These are phyloP conservation scores for Candida hispaniensis DNA, from an alignment of 805 yeast species.

Conservation along the genomic window DNA sequence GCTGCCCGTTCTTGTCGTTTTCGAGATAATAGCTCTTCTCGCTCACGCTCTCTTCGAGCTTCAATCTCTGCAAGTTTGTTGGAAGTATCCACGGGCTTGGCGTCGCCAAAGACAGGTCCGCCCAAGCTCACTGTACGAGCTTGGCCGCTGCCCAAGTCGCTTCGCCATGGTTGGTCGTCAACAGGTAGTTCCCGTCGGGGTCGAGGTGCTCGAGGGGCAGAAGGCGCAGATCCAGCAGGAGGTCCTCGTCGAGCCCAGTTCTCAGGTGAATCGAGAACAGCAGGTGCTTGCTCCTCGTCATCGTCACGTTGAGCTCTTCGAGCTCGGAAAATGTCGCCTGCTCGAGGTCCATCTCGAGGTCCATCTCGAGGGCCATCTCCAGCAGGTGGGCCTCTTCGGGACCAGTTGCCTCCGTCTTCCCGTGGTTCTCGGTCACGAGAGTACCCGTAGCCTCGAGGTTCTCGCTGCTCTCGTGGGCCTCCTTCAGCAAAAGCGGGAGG, in stretches of 20 bases:
- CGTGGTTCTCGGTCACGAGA: slow-evolving; percentile 23
- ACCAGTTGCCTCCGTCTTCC: slow-evolving; percentile 25
- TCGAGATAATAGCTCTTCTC: slow-evolving; percentile 18
- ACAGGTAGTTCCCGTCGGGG: slow-evolving; percentile 20
- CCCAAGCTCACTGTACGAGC: slow-evolving; percentile 19
- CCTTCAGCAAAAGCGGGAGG: slow-evolving; percentile 26
- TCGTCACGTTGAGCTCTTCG: slow-evolving; percentile 15
- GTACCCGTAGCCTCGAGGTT: no score
- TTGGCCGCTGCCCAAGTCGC: slow-evolving; percentile 17
- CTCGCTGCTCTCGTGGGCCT: slow-evolving; percentile 25
- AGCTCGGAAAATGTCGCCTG: slow-evolving; percentile 15
- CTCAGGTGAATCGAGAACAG: no score
- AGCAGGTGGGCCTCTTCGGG: slow-evolving; percentile 38
- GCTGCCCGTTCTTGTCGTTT: slow-evolving; percentile 15
- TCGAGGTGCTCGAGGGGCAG: slow-evolving; percentile 20
- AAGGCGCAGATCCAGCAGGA: slow-evolving; percentile 13
- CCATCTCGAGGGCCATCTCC: slow-evolving; percentile 36
- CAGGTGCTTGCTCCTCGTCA: slow-evolving; percentile 41
- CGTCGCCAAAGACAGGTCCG: slow-evolving; percentile 60
- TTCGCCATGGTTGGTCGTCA: slow-evolving; percentile 20
- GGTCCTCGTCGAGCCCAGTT: slow-evolving; percentile 30
- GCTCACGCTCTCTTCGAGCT: slow-evolving; percentile 23
- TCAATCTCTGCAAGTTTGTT: slow-evolving; percentile 57
- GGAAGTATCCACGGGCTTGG: slow-evolving; percentile 73
- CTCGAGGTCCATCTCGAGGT: slow-evolving; percentile 30